These are phyloP conservation scores for Linanthus parryae DNA, from an alignment of 148 eudicot species.

Conservation along the genomic window DNA sequence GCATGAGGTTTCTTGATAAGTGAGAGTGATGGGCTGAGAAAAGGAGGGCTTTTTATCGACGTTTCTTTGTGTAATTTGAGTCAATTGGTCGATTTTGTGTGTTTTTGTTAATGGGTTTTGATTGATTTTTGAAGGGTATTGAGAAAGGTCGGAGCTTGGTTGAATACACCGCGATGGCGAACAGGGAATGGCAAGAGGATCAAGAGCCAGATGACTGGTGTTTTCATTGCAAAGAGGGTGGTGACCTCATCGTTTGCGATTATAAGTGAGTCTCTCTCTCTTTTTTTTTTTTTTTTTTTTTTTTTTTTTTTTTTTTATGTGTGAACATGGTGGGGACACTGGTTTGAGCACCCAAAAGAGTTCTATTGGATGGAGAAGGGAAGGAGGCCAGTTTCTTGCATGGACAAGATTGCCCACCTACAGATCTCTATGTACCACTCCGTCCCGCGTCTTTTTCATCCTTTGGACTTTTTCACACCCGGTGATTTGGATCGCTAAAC, in stretches of 20 bases:
- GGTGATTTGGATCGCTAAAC: too few species aligned
- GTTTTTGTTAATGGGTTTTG: not conserved
- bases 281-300: too few species aligned
- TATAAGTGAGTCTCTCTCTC: conserved; percentile 1
- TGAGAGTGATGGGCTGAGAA: not conserved
- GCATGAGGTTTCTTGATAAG: too few species aligned
- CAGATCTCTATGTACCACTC: too few species aligned
- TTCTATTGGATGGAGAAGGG: not conserved
- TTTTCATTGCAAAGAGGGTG: conserved; percentile 11
- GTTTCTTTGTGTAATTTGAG: not conserved
- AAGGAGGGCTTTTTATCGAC: not conserved
- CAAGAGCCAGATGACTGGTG: conserved; percentile 2
- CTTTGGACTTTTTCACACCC: too few species aligned
- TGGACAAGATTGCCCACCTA: too few species aligned
- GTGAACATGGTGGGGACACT: not conserved
- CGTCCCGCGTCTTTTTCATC: too few species aligned
- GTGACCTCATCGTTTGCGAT: conserved; percentile 1
- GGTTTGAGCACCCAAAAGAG: not conserved
- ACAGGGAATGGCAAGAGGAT: not conserved
- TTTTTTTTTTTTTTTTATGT: too few species aligned
- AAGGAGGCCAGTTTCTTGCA: too few species aligned
- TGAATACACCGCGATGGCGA: too few species aligned
- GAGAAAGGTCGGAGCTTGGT: too few species aligned
- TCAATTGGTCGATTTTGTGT: too few species aligned
- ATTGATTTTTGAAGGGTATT: not conserved